Evolutionary conservation across 78 protist genomes (phyloP).

Genomic region (Andalucia godoyi): DNA sequence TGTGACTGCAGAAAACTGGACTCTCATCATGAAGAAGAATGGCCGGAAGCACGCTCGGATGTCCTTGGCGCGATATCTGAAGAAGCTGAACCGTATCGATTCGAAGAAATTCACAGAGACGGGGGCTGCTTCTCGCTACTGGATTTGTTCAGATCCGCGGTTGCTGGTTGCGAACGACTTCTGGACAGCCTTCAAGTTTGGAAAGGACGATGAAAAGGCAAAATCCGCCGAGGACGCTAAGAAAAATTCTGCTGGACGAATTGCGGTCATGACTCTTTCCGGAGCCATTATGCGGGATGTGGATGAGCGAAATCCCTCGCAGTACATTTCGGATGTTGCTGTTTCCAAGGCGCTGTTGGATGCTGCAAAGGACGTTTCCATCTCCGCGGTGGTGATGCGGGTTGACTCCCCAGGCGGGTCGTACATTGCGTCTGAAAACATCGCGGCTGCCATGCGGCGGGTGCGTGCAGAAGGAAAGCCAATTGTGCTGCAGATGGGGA

Average conservation of each 20-base stretch:
- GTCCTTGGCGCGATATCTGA: too few species aligned
- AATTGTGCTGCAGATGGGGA: not conserved
- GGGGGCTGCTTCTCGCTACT: too few species aligned
- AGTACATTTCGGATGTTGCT: not conserved
- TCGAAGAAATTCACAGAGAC: too few species aligned
- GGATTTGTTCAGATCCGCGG: too few species aligned
- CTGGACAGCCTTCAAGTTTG: not conserved
- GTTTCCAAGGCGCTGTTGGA: not conserved
- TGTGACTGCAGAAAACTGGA: too few species aligned
- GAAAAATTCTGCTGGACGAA: not conserved
- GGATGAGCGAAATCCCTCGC: not conserved
- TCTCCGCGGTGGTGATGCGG: not conserved
- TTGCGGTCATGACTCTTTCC: not conserved
- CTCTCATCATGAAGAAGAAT: too few species aligned
- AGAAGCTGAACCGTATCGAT: too few species aligned
- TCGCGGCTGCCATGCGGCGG: not conserved
- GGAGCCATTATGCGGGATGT: not conserved
- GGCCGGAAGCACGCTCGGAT: too few species aligned
- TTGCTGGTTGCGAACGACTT: not conserved
- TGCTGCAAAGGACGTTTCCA: not conserved
- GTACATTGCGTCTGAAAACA: slow-evolving; percentile 1
- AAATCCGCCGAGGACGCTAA: not conserved
- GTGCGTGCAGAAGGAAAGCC: not conserved
- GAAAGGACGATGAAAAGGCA: not conserved
- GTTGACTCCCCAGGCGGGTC: not conserved